Base-by-base conservation (phyloP, 2,329 filamentous ascomycete species). In the Pseudogymnoascus destructans region DNA sequence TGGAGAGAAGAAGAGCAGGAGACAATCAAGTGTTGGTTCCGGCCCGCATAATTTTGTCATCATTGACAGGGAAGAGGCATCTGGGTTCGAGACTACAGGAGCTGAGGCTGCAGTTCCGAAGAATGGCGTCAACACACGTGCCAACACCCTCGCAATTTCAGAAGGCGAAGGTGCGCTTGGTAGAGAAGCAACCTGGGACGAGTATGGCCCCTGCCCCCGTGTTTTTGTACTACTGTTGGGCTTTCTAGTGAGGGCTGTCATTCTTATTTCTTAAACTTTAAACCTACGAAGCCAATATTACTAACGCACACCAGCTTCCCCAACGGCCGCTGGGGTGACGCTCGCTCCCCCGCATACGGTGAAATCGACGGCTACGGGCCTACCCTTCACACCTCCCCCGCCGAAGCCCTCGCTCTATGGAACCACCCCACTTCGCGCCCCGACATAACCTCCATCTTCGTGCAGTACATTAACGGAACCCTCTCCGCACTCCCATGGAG, bases 361-460 rank as follows among this genome's bases (percentile, higher is more conserved):
- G 90, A 96, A 71, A 96, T 96, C 60, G 91, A 97, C 68, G 92
- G 92, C n/a, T 97, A 97, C 69, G 93, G 93, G 9, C 90, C 95
- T n/a, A 93, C 86, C 59, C 77, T 98, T 36, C 93, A 96, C 73
- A 89, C 96, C 69, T 89, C 87, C 0, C 82, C 89, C n/a, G 79
- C 84, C 2, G 84, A 91, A 68, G 93, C 93, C 10, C 80, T 92
- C 63, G 79, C 81, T 63, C 77, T 95, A 30, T 98, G 93, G 93
- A 89, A 88, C 19, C 77, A 86, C 60, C 93, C 93, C 0, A 81
- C 79, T 23, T 80, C 79, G 3, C 70, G 70, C 1, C 74, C 78
- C 27, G 90, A 97, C 67, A 87, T 98, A 65, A 90, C 82, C 64
- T 74, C 77, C 9, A 75, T 96, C 49, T 97, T 98, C 73, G 80